These are phyloP conservation scores for Neurospora sp. DNA, from an alignment of 2,329 filamentous ascomycete species.

Conservation along the genomic window DNA sequence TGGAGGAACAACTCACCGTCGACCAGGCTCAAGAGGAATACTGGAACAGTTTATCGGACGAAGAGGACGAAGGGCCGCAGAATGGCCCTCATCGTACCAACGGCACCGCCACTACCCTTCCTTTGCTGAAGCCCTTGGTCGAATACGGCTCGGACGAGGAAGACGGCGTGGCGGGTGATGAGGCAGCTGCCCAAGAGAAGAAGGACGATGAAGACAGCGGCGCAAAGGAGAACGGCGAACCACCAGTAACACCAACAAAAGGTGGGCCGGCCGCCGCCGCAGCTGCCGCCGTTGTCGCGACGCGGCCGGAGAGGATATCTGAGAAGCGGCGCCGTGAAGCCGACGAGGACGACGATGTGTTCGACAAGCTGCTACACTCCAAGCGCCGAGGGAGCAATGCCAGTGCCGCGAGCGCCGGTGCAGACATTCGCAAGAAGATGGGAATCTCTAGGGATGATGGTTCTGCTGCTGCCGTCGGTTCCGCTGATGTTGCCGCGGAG, in stretches of 20 bases:
- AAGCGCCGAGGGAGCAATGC: conserved; percentile 53
- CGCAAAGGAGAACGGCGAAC: conserved; percentile 13
- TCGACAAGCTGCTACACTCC: conserved; percentile 67
- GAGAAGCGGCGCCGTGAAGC: conserved; percentile 78
- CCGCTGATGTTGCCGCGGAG: no score
- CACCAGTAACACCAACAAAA: conserved; percentile 24
- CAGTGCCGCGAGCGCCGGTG: conserved; percentile 30
- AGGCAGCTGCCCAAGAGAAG: conserved; percentile 30
- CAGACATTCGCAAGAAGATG: conserved; percentile 35
- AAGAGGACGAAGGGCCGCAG: conserved; percentile 49
- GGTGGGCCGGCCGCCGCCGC: conserved; percentile 12
- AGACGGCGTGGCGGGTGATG: conserved; percentile 22
- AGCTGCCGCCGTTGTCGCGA: conserved; percentile 34
- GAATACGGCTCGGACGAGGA: conserved; percentile 92
- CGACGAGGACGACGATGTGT: conserved; percentile 85
- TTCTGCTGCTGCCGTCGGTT: not conserved
- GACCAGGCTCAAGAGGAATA: conserved; percentile 87
- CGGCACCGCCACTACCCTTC: conserved; percentile 37
- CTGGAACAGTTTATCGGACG: conserved; percentile 82
- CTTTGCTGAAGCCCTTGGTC: conserved; percentile 60
- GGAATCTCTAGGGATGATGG: conserved; percentile 26
- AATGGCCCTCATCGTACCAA: conserved; percentile 39
- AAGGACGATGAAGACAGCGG: conserved; percentile 37
- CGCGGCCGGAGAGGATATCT: conserved; percentile 67
- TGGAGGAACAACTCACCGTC: conserved; percentile 60